Percentiles rank a stretch among this genome's conserved stretches.
phyloP scores from a whole-genome alignment of 768 basidiomycete species.

The Suillus subalutaceus region DNA sequence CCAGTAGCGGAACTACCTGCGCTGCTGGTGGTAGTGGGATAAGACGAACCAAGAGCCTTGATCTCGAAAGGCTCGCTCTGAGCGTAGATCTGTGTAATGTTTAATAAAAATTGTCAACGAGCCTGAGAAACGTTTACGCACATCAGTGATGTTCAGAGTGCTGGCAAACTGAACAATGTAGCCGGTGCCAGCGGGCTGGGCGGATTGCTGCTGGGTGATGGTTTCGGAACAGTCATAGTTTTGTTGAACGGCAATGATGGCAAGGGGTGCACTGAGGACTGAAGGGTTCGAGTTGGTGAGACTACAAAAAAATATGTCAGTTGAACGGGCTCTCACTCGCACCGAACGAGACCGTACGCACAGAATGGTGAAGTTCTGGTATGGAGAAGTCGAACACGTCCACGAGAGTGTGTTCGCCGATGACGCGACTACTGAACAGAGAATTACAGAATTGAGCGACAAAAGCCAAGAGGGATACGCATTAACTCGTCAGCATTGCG shows the following conservation, averaged over 20 bases:
- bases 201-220: slow-evolving; percentile 49
- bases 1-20: slow-evolving; percentile 29
- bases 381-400: slow-evolving; percentile 50
- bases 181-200: slow-evolving; percentile 43
- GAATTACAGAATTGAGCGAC: neutral
- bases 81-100: slow-evolving; percentile 53
- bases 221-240: slow-evolving; percentile 63
- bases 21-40: slow-evolving; percentile 43
- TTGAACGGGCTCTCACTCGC: slow-evolving; percentile 13
- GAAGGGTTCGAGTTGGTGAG: slow-evolving; percentile 46
- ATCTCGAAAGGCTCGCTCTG: slow-evolving; percentile 60
- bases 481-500: neutral
- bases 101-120: neutral
- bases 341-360: slow-evolving; percentile 35
- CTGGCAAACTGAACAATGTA: slow-evolving; percentile 57
- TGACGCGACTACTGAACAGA: slow-evolving; percentile 49
- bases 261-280: slow-evolving; percentile 41
- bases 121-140: slow-evolving; percentile 34
- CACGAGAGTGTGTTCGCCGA: slow-evolving; percentile 62
- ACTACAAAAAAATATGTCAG: slow-evolving; percentile 29
- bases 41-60: slow-evolving; percentile 55
- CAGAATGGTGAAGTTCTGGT: slow-evolving; percentile 52
- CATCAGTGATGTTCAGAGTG: slow-evolving; percentile 52
- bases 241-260: slow-evolving; percentile 50
- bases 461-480: neutral